Base-by-base conservation (phyloP, 2,329 filamentous ascomycete genomes). In the Talaromyces pinophilus region DNA sequence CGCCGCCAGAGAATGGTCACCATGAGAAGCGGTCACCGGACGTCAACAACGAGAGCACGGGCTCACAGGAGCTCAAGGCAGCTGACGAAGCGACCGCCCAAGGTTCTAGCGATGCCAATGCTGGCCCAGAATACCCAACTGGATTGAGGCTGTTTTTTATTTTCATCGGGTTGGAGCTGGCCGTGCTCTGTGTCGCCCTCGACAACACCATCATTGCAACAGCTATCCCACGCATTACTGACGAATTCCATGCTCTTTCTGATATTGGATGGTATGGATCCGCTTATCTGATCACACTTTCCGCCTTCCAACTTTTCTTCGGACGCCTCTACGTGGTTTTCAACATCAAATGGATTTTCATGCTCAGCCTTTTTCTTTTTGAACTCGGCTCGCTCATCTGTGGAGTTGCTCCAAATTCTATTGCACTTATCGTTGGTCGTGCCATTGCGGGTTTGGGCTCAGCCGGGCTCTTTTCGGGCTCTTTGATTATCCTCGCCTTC, bases 311-410 rank as follows among this genome's bases (percentile, higher is more conserved):
- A 30, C 71, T 82, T 13, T 72, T 76, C 5, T 81, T 80, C 59
- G 82, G 81, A 28, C 78, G 78, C 67, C 62, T 82, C 1, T 82
- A 81, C 71, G 79, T 48, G 19, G 17, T 52, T 10, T 65, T 60
- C 30, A 38, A 42, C 11, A 25, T 78, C 48, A 83, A 83, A 72
- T 79, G 75, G 77, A 74, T 77, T 1, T 81, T 79, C 61, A 68
- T 83, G 30, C 63, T 57, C 8, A 74, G 77, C 0, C 71, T 82
- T 13, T 66, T 71, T 5, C 71, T 83, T 42, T 84, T 82, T 67
- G 77, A 81, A 62, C 30, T 82, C 11, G 80, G 80, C 4, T 80
- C 78, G 1, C 68, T 75, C 40, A 65, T 81, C 50, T 81, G 78
- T 60, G 79, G 72, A 10, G 72, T 74, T 11, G 76, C 79, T 5